A percentile compares a stretch with the other conserved stretches of the same genome.
These are phyloP conservation scores for Pogostemon cablin DNA, from an alignment of 257 asterid species.

Conservation along the genomic window DNA sequence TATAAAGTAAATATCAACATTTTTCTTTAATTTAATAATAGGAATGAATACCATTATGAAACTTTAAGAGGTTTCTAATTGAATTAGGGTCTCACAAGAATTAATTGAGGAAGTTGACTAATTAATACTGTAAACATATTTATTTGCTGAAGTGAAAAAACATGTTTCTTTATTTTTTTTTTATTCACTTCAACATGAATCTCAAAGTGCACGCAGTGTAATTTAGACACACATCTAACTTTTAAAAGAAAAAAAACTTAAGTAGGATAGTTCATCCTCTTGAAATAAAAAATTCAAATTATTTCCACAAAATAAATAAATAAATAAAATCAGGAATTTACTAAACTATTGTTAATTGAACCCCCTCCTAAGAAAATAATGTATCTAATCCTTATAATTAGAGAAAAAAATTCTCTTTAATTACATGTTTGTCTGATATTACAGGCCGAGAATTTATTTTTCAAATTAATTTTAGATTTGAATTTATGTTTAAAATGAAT, in stretches of 20 bases:
- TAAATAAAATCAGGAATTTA: too few relatives aligned
- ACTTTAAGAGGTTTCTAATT: background rate
- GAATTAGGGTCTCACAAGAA: background rate
- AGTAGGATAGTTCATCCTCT: background rate
- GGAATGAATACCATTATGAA: background rate
- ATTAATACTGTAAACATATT: background rate
- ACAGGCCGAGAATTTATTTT: background rate
- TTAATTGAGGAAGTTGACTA: background rate
- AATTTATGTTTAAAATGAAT: background rate
- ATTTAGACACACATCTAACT: background rate
- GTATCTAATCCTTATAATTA: background rate
- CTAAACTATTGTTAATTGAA: too few relatives aligned
- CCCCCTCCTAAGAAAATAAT: too few relatives aligned
- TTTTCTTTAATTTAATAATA: background rate
- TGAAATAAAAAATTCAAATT: background rate
- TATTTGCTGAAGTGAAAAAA: background rate
- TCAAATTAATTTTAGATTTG: background rate
- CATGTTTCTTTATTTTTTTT: background rate
- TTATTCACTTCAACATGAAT: background rate
- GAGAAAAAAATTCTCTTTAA: background rate
- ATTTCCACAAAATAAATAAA: background rate
- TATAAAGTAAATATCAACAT: too few relatives aligned
- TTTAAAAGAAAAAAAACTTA: background rate
- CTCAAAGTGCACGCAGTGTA: background rate
- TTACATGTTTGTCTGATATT: background rate